Conservation (phyloP, 352 stramenopile species). For the Pythium aristosporum region DNA sequence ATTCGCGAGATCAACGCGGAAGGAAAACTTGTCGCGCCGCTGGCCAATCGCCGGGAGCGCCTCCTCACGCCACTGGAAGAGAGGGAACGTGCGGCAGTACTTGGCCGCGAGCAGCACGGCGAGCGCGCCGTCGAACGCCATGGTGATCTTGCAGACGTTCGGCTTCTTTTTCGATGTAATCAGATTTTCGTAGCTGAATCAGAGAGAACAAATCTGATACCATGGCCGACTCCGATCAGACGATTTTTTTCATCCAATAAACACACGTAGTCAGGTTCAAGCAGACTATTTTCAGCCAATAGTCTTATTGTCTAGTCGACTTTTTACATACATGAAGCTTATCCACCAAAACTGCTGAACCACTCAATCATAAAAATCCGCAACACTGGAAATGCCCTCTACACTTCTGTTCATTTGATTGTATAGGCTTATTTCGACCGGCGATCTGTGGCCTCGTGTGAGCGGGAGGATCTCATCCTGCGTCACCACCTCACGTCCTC, state of each 20-base stretch:
- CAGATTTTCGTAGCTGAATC: constrained; percentile 7
- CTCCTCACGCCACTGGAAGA: constrained; percentile 74
- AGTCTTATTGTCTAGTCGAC: constrained; percentile 4
- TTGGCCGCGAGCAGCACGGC: constrained; percentile 77
- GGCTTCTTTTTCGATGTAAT: constrained; percentile 10
- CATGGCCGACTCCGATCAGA: neutral
- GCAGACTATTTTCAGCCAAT: constrained; percentile 7
- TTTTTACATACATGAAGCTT: too few relatives aligned
- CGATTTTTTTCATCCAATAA: constrained; percentile 5
- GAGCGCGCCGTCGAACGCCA: constrained; percentile 49
- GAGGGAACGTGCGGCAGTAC: constrained; percentile 64
- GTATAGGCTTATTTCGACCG: neutral
- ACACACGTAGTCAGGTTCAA: constrained; percentile 1
- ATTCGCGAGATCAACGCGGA: constrained; percentile 71
- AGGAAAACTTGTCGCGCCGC: constrained; percentile 65
- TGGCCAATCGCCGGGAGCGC: constrained; percentile 54
- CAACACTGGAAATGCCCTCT: neutral
- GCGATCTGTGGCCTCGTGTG: constrained; percentile 23
- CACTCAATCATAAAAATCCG: constrained; percentile 8
- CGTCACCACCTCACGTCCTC: constrained; percentile 9
- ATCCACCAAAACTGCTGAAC: too few relatives aligned
- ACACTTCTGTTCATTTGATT: neutral
- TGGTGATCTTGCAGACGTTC: neutral
- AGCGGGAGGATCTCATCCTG: constrained; percentile 13
- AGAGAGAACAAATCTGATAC: constrained; percentile 8